A percentile compares a stretch with the other conserved stretches of the same genome.
phyloP scores from a whole-genome alignment of 2,329 filamentous ascomycete species.

The Sporothrix phasma region DNA sequence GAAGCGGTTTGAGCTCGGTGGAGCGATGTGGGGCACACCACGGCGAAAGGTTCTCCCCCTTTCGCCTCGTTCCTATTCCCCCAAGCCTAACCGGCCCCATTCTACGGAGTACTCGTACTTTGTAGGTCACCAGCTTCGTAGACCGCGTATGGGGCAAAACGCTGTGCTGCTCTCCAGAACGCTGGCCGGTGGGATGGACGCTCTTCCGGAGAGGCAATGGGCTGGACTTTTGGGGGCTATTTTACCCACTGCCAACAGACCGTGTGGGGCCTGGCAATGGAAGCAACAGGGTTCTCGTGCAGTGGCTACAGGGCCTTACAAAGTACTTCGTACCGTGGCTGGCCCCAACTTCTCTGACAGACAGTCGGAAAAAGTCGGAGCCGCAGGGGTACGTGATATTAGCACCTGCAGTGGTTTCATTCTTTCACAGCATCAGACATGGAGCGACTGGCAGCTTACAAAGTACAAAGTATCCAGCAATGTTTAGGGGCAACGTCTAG shows the following conservation, averaged over 20 bases:
- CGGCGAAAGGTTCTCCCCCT: neutral
- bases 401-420: neutral
- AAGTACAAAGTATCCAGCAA: no score
- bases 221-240: neutral
- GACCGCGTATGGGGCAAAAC: neutral
- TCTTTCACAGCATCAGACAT: neutral
- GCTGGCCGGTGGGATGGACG: neutral
- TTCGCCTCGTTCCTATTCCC: neutral
- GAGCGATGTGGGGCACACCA: neutral
- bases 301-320: no score
- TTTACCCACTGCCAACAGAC: neutral
- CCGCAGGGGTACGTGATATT: neutral
- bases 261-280: neutral
- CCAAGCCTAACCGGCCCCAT: no score
- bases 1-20: constrained; percentile 6
- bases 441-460: neutral
- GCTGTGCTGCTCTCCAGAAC: neutral
- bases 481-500: neutral
- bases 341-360: neutral
- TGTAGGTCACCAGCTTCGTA: no score
- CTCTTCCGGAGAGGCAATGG: no score
- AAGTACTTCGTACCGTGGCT: no score
- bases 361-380: constrained; percentile 11
- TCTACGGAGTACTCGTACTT: neutral
- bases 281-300: neutral